Conservation (phyloP, 176 grass and related monocot genomes). For the Avena sativa region DNA sequence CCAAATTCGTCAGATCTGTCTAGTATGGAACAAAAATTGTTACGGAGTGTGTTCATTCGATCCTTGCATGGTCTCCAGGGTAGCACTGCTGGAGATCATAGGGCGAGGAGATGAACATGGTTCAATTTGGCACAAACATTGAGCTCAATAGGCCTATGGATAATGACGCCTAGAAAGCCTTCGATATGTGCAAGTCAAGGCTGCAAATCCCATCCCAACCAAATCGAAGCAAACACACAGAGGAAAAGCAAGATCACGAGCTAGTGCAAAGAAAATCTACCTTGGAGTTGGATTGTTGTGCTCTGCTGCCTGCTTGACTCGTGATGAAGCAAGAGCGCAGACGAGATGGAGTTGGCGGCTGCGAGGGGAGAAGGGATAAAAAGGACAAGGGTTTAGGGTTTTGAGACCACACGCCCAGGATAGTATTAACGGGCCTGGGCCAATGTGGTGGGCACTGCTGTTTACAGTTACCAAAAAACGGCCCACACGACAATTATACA, state of each 20-base stretch:
- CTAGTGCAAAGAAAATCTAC: too few species aligned
- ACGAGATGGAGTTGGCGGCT: too few species aligned
- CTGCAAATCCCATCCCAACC: background rate
- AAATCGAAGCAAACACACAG: background rate
- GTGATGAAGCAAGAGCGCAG: too few species aligned
- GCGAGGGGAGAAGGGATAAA: too few species aligned
- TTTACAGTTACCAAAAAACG: too few species aligned
- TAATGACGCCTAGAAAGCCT: slow-evolving; percentile 66
- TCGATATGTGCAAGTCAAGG: slow-evolving; percentile 67
- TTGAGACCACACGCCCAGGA: too few species aligned
- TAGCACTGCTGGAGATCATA: slow-evolving; percentile 34
- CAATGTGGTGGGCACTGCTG: too few species aligned
- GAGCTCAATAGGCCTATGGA: slow-evolving; percentile 63
- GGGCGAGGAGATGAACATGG: slow-evolving; percentile 28
- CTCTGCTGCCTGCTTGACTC: too few species aligned
- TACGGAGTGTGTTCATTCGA: background rate
- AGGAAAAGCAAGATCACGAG: background rate
- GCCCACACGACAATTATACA: too few species aligned
- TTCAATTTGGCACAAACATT: slow-evolving; percentile 78
- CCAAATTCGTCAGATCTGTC: background rate
- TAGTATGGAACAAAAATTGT: background rate
- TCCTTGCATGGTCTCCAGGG: slow-evolving; percentile 36
- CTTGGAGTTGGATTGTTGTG: too few species aligned
- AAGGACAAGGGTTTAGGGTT: too few species aligned
- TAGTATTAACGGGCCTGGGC: too few species aligned